Percentiles rank a stretch among this genome's conserved stretches.
Evolutionary conservation across 768 basidiomycete genomes (phyloP).

Genomic region (Rhodocollybia butyracea): DNA sequence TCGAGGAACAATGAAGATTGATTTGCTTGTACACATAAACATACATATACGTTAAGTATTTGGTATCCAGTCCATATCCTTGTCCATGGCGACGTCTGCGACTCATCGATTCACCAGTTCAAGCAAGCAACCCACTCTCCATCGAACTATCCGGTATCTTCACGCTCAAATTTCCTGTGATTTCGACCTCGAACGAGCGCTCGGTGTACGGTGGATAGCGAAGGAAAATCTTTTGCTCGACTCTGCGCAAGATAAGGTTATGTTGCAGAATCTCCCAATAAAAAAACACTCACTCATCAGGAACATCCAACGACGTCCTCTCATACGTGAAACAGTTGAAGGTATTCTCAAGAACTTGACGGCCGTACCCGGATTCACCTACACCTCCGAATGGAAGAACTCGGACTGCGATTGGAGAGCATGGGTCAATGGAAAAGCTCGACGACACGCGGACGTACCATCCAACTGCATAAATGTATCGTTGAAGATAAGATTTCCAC

Average conservation of each 20-base stretch:
- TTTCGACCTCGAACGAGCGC: neutral
- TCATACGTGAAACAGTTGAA: slow-evolving; percentile 9
- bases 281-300: neutral
- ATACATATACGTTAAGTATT: too few species aligned
- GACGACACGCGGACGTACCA: slow-evolving; percentile 32
- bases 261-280: neutral
- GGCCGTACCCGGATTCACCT: slow-evolving; percentile 56
- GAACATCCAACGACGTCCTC: neutral
- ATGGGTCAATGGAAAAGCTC: neutral
- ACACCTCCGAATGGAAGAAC: slow-evolving; percentile 75
- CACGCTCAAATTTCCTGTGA: neutral
- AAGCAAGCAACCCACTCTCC: neutral
- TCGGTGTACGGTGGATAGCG: slow-evolving; percentile 11
- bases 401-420: slow-evolving; percentile 32
- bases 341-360: slow-evolving; percentile 8
- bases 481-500: slow-evolving; percentile 69
- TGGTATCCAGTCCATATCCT: too few species aligned
- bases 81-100: too few species aligned
- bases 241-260: neutral
- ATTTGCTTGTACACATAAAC: too few species aligned
- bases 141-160: slow-evolving; percentile 2
- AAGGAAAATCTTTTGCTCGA: neutral
- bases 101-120: neutral
- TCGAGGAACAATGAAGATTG: too few species aligned
- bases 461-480: slow-evolving; percentile 63